A percentile compares a stretch with the other conserved stretches of the same genome.
Evolutionary conservation across 2,329 filamentous ascomycete species (phyloP).

Genomic region (Penicillium sp.): DNA sequence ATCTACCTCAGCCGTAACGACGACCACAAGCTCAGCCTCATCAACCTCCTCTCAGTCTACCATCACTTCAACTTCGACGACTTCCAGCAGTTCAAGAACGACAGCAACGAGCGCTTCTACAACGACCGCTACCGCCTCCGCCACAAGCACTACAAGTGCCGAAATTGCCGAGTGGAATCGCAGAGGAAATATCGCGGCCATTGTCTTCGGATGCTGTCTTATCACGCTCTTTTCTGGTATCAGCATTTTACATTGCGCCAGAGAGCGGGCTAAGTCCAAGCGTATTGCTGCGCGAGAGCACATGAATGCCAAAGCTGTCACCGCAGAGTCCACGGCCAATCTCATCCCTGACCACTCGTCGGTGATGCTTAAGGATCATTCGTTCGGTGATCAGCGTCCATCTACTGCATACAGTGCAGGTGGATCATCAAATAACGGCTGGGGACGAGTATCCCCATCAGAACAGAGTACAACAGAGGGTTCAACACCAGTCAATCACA

Average conservation of each 20-base stretch:
- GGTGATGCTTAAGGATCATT: slow-evolving; percentile 13
- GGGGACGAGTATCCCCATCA: background rate
- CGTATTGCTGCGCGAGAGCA: slow-evolving; percentile 18
- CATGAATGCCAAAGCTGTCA: background rate
- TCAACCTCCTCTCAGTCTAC: background rate
- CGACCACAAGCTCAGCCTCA: slow-evolving; percentile 6
- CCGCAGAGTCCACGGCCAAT: slow-evolving; percentile 1
- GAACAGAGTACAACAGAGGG: too few relatives aligned
- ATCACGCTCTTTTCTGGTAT: slow-evolving; percentile 18
- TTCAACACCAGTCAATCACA: background rate
- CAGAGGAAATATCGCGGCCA: slow-evolving; percentile 18
- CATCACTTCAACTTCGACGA: slow-evolving; percentile 9
- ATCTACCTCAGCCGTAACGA: background rate
- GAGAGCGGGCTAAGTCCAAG: slow-evolving; percentile 13
- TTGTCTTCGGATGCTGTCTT: slow-evolving; percentile 14
- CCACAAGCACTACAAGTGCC: slow-evolving; percentile 10
- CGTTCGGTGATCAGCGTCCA: slow-evolving; percentile 7
- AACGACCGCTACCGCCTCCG: slow-evolving; percentile 8
- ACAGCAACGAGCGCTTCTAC: slow-evolving; percentile 1
- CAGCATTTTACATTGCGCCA: slow-evolving; percentile 10
- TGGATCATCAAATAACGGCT: background rate
- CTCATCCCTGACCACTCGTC: slow-evolving; percentile 11
- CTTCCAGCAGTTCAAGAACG: slow-evolving; percentile 1
- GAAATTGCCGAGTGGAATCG: slow-evolving; percentile 16
- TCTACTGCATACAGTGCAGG: slow-evolving; percentile 1